Conservation (phyloP, 169 alveolate species). For the Amoebophrya sp. region DNA sequence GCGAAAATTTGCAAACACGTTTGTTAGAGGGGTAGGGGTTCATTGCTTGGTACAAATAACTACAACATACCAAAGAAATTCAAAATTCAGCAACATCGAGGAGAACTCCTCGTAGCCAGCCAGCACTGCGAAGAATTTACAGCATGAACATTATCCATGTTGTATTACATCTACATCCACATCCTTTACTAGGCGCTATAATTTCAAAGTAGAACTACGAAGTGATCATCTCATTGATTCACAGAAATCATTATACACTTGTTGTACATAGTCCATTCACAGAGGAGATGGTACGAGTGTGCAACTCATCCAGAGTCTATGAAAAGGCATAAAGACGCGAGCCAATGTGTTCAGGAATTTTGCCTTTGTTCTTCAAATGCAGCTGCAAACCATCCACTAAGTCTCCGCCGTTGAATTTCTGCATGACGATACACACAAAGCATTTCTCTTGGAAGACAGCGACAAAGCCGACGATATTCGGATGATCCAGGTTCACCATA, state of each 20-base stretch:
- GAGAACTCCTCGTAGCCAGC: too few species aligned
- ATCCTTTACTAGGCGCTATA: neutral
- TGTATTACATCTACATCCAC: too few species aligned
- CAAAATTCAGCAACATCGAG: too few species aligned
- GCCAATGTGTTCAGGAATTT: neutral
- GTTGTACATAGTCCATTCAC: neutral
- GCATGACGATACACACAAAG: constrained; percentile 4
- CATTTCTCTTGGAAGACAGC: neutral
- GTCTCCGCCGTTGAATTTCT: neutral
- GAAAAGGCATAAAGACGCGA: neutral
- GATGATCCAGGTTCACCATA: neutral
- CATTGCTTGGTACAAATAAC: too few species aligned
- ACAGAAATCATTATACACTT: neutral
- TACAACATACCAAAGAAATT: too few species aligned
- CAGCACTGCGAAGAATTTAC: too few species aligned
- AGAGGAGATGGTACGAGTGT: neutral
- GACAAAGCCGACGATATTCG: constrained; percentile 6
- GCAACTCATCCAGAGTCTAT: neutral
- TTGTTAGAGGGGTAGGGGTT: too few species aligned
- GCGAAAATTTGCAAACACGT: neutral
- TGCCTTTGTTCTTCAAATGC: neutral
- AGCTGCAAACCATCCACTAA: constrained; percentile 2
- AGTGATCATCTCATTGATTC: neutral
- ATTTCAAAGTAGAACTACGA: neutral
- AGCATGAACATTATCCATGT: too few species aligned